Evolutionary conservation across 1,139 yeast species (phyloP).

Genomic region (Suhomyces terraborum): DNA sequence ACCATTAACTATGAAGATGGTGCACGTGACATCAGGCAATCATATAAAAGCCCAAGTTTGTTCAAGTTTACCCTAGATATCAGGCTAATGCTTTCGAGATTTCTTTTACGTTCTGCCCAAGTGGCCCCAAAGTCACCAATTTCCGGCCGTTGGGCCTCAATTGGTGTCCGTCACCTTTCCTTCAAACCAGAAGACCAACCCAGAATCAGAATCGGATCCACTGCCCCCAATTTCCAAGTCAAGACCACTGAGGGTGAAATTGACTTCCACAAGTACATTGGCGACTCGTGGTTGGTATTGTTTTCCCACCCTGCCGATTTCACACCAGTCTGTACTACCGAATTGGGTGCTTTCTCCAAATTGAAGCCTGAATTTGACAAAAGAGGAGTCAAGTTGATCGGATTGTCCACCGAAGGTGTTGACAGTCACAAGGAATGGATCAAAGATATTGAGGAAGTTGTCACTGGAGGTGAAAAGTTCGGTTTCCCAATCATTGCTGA

Average conservation of each 20-base stretch:
- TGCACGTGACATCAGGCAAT: slow-evolving; percentile 2
- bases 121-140: slow-evolving; percentile 6
- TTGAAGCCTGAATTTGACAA: slow-evolving; percentile 79
- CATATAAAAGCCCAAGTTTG: neutral
- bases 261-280: slow-evolving; percentile 74
- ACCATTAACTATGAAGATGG: neutral
- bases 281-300: slow-evolving; percentile 74
- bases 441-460: slow-evolving; percentile 75
- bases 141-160: slow-evolving; percentile 5
- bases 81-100: slow-evolving; percentile 18
- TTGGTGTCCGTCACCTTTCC: slow-evolving; percentile 37
- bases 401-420: slow-evolving; percentile 72
- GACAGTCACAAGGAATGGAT: slow-evolving; percentile 79
- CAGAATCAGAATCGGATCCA: slow-evolving; percentile 66
- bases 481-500: slow-evolving; percentile 83
- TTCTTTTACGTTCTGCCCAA: slow-evolving; percentile 14
- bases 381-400: slow-evolving; percentile 76
- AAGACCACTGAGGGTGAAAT: slow-evolving; percentile 75
- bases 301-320: slow-evolving; percentile 88
- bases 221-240: slow-evolving; percentile 78
- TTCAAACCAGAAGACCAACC: slow-evolving; percentile 66
- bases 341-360: slow-evolving; percentile 83
- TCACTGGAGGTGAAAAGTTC: slow-evolving; percentile 57
- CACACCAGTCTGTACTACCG: slow-evolving; percentile 91
- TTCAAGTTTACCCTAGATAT: neutral